These are phyloP conservation scores for Serendipita sp. DNA, from an alignment of 768 basidiomycete genomes.

Conservation along the genomic window DNA sequence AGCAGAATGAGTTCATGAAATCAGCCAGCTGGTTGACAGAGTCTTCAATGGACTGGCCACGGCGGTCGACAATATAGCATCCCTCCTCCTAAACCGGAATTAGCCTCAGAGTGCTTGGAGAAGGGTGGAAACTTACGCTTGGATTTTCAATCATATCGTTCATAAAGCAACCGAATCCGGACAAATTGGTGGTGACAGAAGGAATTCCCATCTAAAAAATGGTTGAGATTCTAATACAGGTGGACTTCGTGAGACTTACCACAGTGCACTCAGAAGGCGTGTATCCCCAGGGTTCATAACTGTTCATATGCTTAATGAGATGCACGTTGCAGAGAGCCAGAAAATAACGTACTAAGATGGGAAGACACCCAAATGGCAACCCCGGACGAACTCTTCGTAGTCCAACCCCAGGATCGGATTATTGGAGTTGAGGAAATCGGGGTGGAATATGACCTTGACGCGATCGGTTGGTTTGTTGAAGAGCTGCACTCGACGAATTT, in stretches of 20 bases:
- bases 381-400: conserved; percentile 97
- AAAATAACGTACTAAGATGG: conserved; percentile 51
- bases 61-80: conserved; percentile 90
- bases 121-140: conserved; percentile 23
- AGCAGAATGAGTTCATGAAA: conserved; percentile 57
- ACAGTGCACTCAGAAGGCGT: conserved; percentile 99
- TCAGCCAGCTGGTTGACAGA: conserved; percentile 73
- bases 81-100: conserved; percentile 55
- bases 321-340: not conserved
- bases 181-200: conserved; percentile 91
- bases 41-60: conserved; percentile 79
- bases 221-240: not conserved
- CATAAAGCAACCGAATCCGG: conserved; percentile 98
- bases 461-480: conserved; percentile 83
- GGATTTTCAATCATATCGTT: conserved; percentile 93
- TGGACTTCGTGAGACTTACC: conserved; percentile 28
- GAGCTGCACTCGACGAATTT: conserved; percentile 82
- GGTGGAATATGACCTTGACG: conserved; percentile 96
- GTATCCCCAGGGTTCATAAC: conserved; percentile 90
- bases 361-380: conserved; percentile 97
- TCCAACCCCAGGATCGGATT: conserved; percentile 95
- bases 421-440: conserved; percentile 94
- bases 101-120: not conserved
- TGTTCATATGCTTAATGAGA: not conserved
- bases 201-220: conserved; percentile 82